phyloP scores from a whole-genome alignment of 129 eudicot species.

The Lonicera japonica region DNA sequence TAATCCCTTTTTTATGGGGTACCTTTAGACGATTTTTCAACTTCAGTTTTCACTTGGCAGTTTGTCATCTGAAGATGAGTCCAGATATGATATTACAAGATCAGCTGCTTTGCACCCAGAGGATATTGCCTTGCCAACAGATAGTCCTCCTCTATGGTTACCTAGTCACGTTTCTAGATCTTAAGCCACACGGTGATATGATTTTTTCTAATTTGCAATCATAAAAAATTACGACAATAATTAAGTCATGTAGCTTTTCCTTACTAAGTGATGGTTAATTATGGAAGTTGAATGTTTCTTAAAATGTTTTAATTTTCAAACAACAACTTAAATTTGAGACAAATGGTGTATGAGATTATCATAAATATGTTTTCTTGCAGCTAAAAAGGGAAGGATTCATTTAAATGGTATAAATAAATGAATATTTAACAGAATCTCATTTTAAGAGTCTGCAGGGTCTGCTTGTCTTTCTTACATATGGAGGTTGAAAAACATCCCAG shows the following conservation, averaged over 20 bases:
- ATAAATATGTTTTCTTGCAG: too few relatives aligned
- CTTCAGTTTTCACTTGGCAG: conserved; percentile 12
- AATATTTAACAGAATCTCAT: not conserved
- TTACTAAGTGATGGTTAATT: not conserved
- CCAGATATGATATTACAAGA: conserved; percentile 81
- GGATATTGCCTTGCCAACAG: conserved; percentile 90
- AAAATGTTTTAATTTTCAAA: too few relatives aligned
- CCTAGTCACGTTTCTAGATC: too few relatives aligned
- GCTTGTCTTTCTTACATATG: not conserved
- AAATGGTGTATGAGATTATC: too few relatives aligned
- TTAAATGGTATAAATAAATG: not conserved
- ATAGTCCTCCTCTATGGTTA: conserved; percentile 90
- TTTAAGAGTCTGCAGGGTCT: not conserved
- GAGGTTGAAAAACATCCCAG: not conserved
- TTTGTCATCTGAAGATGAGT: conserved; percentile 38
- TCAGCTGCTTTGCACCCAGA: conserved; percentile 94
- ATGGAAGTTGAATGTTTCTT: not conserved
- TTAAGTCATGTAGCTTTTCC: not conserved
- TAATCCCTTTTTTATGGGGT: not conserved
- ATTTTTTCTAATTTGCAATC: too few relatives aligned
- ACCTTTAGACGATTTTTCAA: conserved; percentile 14
- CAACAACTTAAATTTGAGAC: too few relatives aligned
- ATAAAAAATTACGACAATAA: not conserved
- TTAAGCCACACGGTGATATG: too few relatives aligned
- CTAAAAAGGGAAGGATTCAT: too few relatives aligned